phyloP scores from a whole-genome alignment of 129 eudicot genomes.

The Flaveria bidentis region DNA sequence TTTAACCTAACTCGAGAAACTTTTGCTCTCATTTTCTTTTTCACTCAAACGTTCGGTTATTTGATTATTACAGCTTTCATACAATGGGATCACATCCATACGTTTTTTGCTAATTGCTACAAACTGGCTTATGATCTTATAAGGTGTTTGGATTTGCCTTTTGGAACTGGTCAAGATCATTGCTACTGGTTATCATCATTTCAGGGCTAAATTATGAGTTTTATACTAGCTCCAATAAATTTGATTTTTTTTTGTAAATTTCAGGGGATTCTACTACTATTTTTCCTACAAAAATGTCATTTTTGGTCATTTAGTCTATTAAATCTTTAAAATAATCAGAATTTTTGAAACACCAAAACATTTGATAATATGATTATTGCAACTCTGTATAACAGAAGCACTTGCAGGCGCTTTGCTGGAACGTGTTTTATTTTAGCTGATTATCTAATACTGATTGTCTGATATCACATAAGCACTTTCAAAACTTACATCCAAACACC shows the following conservation, averaged over 20 bases:
- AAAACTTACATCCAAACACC: not conserved
- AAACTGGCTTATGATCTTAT: not conserved
- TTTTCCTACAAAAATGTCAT: not conserved
- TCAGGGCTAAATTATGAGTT: not conserved
- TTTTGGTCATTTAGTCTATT: not conserved
- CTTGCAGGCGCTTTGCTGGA: not conserved
- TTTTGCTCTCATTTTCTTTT: not conserved
- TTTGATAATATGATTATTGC: not conserved
- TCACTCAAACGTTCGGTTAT: not conserved
- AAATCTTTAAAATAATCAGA: not conserved
- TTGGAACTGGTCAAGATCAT: not conserved
- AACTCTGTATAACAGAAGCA: constrained; percentile 2
- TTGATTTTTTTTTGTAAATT: not conserved
- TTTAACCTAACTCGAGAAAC: not conserved
- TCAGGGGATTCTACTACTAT: not conserved
- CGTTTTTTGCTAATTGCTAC: not conserved
- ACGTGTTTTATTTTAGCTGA: not conserved
- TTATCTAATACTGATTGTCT: not conserved
- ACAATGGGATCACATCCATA: not conserved
- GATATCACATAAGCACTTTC: not conserved
- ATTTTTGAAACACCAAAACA: not conserved
- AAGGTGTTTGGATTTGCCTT: not conserved
- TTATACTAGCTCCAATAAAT: not conserved
- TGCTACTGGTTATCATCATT: not conserved
- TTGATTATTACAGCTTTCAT: not conserved